These are phyloP conservation scores for Pichia sp. DNA, from an alignment of 1,139 yeast species.

Conservation along the genomic window DNA sequence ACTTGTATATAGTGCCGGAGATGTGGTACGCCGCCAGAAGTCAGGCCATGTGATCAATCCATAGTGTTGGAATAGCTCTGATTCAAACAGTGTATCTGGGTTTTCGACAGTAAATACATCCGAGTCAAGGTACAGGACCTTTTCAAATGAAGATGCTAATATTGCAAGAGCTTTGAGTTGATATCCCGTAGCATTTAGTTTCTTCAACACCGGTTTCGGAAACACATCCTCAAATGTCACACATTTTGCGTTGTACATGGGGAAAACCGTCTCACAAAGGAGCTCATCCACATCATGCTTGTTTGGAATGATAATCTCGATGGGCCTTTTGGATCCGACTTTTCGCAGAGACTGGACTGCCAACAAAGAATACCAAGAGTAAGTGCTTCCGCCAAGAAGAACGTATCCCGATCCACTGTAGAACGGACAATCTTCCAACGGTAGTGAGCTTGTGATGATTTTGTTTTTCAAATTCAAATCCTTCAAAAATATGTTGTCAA, in stretches of 20 bases:
- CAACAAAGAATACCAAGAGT: slow-evolving; percentile 48
- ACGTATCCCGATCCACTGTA: slow-evolving; percentile 54
- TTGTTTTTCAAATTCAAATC: slow-evolving; percentile 26
- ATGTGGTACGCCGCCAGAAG: slow-evolving; percentile 60
- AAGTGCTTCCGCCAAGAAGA: slow-evolving; percentile 58
- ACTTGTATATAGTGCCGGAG: slow-evolving; percentile 55
- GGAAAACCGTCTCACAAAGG: slow-evolving; percentile 45
- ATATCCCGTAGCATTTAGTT: slow-evolving; percentile 44
- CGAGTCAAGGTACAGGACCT: slow-evolving; percentile 58
- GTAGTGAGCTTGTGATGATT: slow-evolving; percentile 18
- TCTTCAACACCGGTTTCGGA: slow-evolving; percentile 19
- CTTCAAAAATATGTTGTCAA: slow-evolving; percentile 21
- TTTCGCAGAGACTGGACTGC: slow-evolving; percentile 49
- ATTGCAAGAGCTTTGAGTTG: slow-evolving; percentile 63
- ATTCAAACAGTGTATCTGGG: slow-evolving; percentile 48
- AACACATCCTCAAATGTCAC: slow-evolving; percentile 24
- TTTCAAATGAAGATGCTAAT: slow-evolving; percentile 55
- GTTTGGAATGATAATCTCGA: slow-evolving; percentile 56
- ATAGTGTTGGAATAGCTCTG: slow-evolving; percentile 33
- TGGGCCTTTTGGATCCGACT: slow-evolving; percentile 50
- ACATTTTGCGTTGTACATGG: slow-evolving; percentile 46
- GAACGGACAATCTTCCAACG: slow-evolving; percentile 14
- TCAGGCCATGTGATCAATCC: slow-evolving; percentile 64
- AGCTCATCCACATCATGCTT: slow-evolving; percentile 42
- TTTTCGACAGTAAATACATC: slow-evolving; percentile 59